phyloP scores from a whole-genome alignment of 2,329 filamentous ascomycete genomes.

The Sodiomyces alkalinus region DNA sequence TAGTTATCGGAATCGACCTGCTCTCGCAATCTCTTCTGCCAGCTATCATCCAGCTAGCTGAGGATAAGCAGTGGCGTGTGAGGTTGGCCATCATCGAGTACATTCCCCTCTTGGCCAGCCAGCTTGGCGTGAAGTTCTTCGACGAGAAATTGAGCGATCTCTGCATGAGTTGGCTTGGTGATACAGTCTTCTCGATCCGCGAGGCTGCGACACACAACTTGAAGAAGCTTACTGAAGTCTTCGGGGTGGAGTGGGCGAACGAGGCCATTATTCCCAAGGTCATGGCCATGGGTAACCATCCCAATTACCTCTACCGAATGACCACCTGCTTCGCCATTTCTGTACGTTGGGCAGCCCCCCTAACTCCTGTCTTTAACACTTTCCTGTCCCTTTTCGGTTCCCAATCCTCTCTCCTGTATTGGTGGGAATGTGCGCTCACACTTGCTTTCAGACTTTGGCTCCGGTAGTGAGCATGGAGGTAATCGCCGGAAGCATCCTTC shows the following conservation, averaged over 20 bases:
- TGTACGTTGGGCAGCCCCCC: constrained; percentile 60
- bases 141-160: constrained; percentile 90
- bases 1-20: constrained; percentile 93
- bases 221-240: constrained; percentile 97
- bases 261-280: constrained; percentile 97
- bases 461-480: constrained; percentile 87
- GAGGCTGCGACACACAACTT: constrained; percentile 95
- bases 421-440: constrained; percentile 11
- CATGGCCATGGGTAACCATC: constrained; percentile 94
- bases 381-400: constrained; percentile 2
- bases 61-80: constrained; percentile 99
- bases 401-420: constrained; percentile 4
- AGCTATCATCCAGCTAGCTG: constrained; percentile 90
- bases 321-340: constrained; percentile 99
- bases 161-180: constrained; percentile 97
- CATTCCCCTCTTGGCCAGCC: constrained; percentile 87
- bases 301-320: constrained; percentile 99
- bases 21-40: constrained; percentile 93
- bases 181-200: constrained; percentile 96
- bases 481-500: constrained; percentile 82
- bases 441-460: constrained; percentile 58
- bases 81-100: constrained; percentile 98
- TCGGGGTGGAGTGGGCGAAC: constrained; percentile 94
- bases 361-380: neutral
- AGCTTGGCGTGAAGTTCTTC: constrained; percentile 94